Evolutionary conservation across 2,329 filamentous ascomycete genomes (phyloP).

Genomic region (Seiridium cupressi): DNA sequence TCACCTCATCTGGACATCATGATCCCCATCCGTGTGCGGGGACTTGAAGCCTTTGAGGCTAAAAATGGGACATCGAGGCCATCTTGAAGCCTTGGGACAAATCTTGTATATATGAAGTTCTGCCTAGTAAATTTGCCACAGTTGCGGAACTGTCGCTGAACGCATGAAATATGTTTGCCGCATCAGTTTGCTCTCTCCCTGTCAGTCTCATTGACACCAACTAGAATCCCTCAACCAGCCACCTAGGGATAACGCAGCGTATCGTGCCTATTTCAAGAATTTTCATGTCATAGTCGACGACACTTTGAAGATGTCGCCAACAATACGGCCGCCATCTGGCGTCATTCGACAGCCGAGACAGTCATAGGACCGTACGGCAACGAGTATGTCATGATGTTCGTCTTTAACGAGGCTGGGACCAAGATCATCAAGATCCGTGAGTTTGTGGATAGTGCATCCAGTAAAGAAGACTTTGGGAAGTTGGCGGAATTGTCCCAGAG

Average conservation of each 20-base stretch:
- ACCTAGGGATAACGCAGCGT: background rate
- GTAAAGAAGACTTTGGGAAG: slow-evolving; percentile 16
- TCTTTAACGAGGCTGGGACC: slow-evolving; percentile 12
- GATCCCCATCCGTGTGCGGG: too few relatives aligned
- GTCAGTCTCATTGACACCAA: background rate
- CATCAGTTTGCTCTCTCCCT: background rate
- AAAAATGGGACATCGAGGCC: slow-evolving; percentile 1
- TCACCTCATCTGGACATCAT: too few relatives aligned
- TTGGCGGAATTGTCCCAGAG: background rate
- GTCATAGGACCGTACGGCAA: slow-evolving; percentile 2
- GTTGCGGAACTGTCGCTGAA: too few relatives aligned
- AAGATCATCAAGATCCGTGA: slow-evolving; percentile 19
- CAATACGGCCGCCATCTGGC: background rate
- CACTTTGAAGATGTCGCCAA: background rate
- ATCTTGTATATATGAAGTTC: background rate
- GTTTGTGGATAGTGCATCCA: slow-evolving; percentile 34
- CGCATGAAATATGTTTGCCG: background rate
- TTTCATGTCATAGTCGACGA: background rate
- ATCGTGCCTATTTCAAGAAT: slow-evolving; percentile 2
- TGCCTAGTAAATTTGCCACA: background rate
- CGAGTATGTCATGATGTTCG: slow-evolving; percentile 18
- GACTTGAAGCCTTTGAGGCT: too few relatives aligned
- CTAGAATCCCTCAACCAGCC: background rate
- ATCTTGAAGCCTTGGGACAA: background rate
- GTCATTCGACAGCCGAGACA: background rate